Base-by-base conservation (phyloP, 2,329 filamentous ascomycete genomes). In the Neofusicoccum parvum region DNA sequence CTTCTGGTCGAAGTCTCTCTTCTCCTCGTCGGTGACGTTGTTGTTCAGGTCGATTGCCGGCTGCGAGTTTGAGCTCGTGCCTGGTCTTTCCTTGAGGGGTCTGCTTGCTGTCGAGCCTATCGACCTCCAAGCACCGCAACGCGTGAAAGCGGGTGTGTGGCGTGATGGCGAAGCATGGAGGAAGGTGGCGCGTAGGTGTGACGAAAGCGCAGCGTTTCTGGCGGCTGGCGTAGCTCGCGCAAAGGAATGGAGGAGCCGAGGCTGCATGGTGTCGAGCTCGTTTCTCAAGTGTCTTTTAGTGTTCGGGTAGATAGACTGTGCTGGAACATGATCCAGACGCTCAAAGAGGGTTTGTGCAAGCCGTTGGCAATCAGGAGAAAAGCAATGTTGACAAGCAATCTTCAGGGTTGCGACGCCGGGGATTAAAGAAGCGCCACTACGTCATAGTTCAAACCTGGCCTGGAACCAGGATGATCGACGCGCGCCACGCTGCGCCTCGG, bases 21-120 rank as follows among this genome's bases (percentile, higher is more conserved):
- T 76, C 70, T 84, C 82, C 66, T 81, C 80, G 53, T 77, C 68
- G 1, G 78, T 78, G 37, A 83, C 74, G 62, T 81, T 74, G 45
- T 83, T 77, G 65, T 80, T 78, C 41, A 82, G 70, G 12, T 81
- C 72, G 1, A 71, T 68, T 0, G 79, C 80, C 0, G 79, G 78
- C 46, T 73, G 69, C 12, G 74, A 71, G 64, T 78, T 76, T 34
- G 76, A 74, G 50, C 72, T 74, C 2, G 12, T 15, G 60, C n/a
- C 48, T 17, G 60, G 12, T 36, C 60, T 53, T 3, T 63, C 60
- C 48, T 62, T 32, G 12, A 62, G 4, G 43, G 37, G 23, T 6
- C 3, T 20, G n/a, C 10, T 37, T 2, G 27, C 17, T 10, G 43
- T 50, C 15, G 36, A 39, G 12, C 17, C 23, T 7, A 62, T 20